Evolutionary conservation across 495 filamentous ascomycete species (phyloP).

Genomic region (Acidiella bohemica): DNA sequence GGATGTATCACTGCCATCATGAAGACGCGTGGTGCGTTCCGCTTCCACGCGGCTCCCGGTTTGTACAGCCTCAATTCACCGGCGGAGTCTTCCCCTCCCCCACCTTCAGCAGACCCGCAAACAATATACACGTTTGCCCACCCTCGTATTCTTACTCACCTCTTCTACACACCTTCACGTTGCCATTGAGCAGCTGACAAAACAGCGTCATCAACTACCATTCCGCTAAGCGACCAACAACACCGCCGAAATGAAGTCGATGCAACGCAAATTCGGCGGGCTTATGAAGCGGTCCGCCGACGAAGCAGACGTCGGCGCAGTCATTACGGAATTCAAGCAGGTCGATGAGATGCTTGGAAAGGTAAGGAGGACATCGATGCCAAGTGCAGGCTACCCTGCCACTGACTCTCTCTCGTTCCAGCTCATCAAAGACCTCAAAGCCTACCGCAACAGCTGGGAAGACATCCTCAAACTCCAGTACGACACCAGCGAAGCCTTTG

Average conservation of each 20-base stretch:
- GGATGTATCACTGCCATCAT: too few species aligned
- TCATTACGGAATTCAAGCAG: slow-evolving; percentile 74
- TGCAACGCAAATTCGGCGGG: slow-evolving; percentile 63
- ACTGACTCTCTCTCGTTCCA: slow-evolving; percentile 31
- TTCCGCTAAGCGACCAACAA: too few species aligned
- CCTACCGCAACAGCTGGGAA: slow-evolving; percentile 79
- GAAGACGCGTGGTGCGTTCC: too few species aligned
- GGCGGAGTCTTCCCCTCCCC: too few species aligned
- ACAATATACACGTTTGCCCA: too few species aligned
- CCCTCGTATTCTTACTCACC: too few species aligned
- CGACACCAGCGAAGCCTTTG: slow-evolving; percentile 54
- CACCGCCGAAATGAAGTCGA: slow-evolving; percentile 57
- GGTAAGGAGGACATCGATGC: not conserved
- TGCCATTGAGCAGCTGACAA: too few species aligned
- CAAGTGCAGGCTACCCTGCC: not conserved
- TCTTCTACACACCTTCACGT: too few species aligned
- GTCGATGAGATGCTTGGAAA: slow-evolving; percentile 54
- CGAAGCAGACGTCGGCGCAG: slow-evolving; percentile 60
- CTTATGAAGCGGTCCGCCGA: slow-evolving; percentile 55
- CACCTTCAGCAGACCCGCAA: too few species aligned
- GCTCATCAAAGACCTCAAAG: slow-evolving; percentile 69
- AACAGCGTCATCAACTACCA: too few species aligned
- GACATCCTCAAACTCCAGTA: slow-evolving; percentile 60
- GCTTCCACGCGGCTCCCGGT: too few species aligned
- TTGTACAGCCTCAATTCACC: too few species aligned